Percentiles rank a stretch among this genome's conserved stretches.
phyloP scores from a whole-genome alignment of 2,329 filamentous ascomycete genomes.

The Trichoderma cornu-damae region DNA sequence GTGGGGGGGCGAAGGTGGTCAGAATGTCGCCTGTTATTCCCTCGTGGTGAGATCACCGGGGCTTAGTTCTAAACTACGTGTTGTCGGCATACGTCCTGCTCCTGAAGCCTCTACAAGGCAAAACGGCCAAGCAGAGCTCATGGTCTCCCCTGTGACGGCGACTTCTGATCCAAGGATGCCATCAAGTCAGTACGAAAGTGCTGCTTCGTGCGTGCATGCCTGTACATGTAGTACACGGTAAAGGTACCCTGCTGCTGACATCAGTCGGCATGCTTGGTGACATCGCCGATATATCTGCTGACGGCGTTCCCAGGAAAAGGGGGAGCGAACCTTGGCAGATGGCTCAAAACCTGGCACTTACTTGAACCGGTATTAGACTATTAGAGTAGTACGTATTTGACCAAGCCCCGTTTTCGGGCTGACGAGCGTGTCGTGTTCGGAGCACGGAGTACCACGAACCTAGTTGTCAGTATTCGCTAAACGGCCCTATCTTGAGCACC shows the following conservation, averaged over 20 bases:
- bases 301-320: background rate
- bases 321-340: background rate
- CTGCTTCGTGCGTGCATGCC: background rate
- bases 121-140: background rate
- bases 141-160: background rate
- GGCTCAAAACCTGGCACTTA: background rate
- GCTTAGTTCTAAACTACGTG: background rate
- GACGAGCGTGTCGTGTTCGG: background rate
- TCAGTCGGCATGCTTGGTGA: background rate
- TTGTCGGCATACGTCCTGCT: too few relatives aligned
- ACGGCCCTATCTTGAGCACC: background rate
- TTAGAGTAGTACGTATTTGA: background rate
- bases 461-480: slow-evolving; percentile 2
- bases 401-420: background rate
- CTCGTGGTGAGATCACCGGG: background rate
- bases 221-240: too few relatives aligned
- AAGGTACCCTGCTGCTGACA: slow-evolving; percentile 2
- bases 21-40: background rate
- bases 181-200: background rate
- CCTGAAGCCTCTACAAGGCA: background rate
- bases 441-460: background rate
- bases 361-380: background rate
- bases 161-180: background rate
- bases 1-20: background rate
- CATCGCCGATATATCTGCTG: slow-evolving; percentile 7